These are phyloP conservation scores for Trichosporon ovoides DNA, from an alignment of 1,284 basidiomycete genomes.

Conservation along the genomic window DNA sequence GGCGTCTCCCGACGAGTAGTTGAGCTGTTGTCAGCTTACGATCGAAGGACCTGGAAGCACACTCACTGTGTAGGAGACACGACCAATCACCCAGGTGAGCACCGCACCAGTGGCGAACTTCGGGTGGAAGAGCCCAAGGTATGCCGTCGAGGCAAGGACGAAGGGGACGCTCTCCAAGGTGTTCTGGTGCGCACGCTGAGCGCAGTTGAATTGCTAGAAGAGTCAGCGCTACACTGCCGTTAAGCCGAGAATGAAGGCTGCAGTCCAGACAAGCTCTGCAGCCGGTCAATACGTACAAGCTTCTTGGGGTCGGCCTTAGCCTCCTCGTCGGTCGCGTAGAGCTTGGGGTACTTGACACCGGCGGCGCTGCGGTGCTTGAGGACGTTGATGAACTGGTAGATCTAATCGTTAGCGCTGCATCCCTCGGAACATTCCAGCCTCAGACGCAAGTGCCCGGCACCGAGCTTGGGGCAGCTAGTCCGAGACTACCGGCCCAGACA, in stretches of 20 bases:
- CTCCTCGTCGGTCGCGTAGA: slow-evolving; percentile 39
- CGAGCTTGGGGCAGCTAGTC: no score
- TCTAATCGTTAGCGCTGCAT: slow-evolving; percentile 15
- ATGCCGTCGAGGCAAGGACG: slow-evolving; percentile 27
- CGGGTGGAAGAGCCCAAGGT: slow-evolving; percentile 40
- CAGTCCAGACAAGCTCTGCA: slow-evolving; percentile 27
- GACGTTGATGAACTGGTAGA: slow-evolving; percentile 31
- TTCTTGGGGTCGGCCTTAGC: slow-evolving; percentile 39
- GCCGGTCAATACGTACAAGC: slow-evolving; percentile 23
- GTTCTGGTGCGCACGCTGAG: slow-evolving; percentile 41
- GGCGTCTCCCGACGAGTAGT: slow-evolving; percentile 30
- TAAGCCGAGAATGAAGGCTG: slow-evolving; percentile 23
- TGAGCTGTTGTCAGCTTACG: slow-evolving; percentile 13
- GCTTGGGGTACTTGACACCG: slow-evolving; percentile 35
- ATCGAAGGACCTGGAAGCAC: no score
- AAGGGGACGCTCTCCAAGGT: slow-evolving; percentile 39
- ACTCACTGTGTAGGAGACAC: slow-evolving; percentile 37
- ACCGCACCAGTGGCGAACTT: slow-evolving; percentile 24
- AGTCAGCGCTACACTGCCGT: not conserved
- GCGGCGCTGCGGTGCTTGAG: slow-evolving; percentile 16
- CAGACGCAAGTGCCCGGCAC: no score
- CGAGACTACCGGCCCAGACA: no score
- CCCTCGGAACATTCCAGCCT: no score
- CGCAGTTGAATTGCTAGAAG: slow-evolving; percentile 37
- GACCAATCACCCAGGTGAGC: slow-evolving; percentile 27